Percentiles rank a stretch among this genome's conserved stretches.
These are phyloP conservation scores for Climacium dendroides DNA, from an alignment of 225 moss, liverwort and hornwort genomes.

Conservation along the genomic window DNA sequence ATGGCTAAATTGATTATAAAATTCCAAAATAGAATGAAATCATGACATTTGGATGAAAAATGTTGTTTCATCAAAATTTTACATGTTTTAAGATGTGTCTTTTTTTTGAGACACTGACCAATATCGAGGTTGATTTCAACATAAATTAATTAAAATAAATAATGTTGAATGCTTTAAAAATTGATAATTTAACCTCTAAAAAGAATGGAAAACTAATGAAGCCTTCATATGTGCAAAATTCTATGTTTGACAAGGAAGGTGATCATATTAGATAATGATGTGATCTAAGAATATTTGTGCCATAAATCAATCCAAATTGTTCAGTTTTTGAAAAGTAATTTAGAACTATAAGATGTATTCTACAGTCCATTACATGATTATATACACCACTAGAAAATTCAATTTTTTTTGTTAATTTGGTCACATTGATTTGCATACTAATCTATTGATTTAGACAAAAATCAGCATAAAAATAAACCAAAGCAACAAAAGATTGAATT, in stretches of 20 bases:
- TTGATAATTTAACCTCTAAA: neutral
- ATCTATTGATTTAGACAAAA: no score
- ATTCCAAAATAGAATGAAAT: neutral
- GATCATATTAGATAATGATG: fast-evolving
- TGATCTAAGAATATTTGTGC: fast-evolving
- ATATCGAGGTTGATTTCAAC: neutral
- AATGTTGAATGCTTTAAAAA: neutral
- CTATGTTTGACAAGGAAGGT: neutral
- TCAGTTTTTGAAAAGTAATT: neutral
- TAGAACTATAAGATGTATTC: fast-evolving
- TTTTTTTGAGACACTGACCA: neutral
- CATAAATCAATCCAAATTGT: neutral
- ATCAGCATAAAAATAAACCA: no score
- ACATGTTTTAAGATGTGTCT: neutral
- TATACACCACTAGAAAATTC: no score
- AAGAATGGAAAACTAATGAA: fast-evolving
- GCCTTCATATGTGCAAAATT: neutral
- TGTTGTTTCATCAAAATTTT: neutral
- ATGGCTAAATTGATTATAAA: no score
- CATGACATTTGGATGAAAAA: neutral
- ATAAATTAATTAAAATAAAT: neutral
- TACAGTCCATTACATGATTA: neutral
- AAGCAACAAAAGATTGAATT: no score
- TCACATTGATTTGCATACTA: no score
- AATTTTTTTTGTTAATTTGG: no score